Evolutionary conservation across 2,329 filamentous ascomycete species (phyloP), one percentile per base, ranked within the genome.

Genomic region (Mollisia scopiformis): DNA sequence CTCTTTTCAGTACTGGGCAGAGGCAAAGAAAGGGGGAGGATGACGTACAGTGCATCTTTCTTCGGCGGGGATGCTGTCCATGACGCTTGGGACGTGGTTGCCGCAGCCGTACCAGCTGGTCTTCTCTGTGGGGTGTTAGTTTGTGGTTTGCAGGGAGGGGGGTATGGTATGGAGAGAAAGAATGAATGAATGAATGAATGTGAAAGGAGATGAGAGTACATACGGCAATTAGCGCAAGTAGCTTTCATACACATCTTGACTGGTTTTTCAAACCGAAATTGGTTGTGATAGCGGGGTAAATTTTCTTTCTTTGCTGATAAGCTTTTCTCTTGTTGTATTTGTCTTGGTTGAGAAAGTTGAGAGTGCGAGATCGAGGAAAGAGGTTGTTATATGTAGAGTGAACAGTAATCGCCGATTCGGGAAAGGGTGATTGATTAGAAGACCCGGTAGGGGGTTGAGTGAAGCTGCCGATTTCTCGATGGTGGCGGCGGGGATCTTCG

Each of bases 51-150:
- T 78, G 73, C 85, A 88, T 74, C 84, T 79, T 51, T 85, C 74
- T 5, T 77, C 73, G 19, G 76, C 74, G 2, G 82, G 77, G 23
- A 87, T 73, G 7, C 70, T 68, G 67, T 82, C 78, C 78, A 88
- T 82, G 55, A 87, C 83, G 2, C 71, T 67, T 2, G 81, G 74
- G 56, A 84, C 72, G 72, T 85, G 80, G 58, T 72, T 73, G 52
- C 81, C 81, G 69, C 82, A 84, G 58, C 82, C 82, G 72, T 75
- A 78, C 83, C 83, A 85, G 14, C 81, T 81, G 33, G 75, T 66
- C 63, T 84, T 84, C 53, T 79, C 82, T 81, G 61, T 58, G 10
- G 2, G 4, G 43, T 35, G 46, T 56, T n/a, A 53, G 62, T 16
- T 31, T 21, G 2, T 3, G 41, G 41, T 46, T 19, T 46, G 11